These are phyloP conservation scores for Pelargonium nanum DNA, from an alignment of 345 rosid species.

Conservation along the genomic window DNA sequence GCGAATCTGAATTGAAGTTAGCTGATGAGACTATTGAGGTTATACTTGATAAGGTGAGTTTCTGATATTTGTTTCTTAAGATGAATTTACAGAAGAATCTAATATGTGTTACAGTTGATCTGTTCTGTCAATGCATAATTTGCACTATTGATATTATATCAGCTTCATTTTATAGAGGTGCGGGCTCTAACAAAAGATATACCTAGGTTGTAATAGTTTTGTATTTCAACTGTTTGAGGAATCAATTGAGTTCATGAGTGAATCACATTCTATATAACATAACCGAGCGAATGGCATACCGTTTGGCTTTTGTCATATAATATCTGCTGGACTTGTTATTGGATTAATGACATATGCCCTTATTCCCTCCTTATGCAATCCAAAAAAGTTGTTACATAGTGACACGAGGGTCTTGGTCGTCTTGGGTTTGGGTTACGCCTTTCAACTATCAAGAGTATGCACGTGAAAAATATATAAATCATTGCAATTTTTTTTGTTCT, in stretches of 20 bases:
- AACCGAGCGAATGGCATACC: neutral
- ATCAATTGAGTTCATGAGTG: neutral
- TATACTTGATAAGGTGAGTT: slow-evolving; percentile 81
- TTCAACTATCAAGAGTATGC: too few relatives aligned
- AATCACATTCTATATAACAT: too few relatives aligned
- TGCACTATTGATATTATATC: neutral
- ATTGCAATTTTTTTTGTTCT: too few relatives aligned
- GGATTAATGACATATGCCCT: too few relatives aligned
- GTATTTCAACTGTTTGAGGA: neutral
- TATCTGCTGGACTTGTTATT: too few relatives aligned
- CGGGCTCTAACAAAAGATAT: neutral
- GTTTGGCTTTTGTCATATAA: too few relatives aligned
- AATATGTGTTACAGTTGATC: neutral
- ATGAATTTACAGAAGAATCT: neutral
- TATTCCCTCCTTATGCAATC: too few relatives aligned
- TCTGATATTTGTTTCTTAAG: neutral
- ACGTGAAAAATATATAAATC: too few relatives aligned
- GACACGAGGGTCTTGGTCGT: too few relatives aligned
- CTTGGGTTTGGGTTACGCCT: too few relatives aligned
- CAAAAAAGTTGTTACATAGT: too few relatives aligned
- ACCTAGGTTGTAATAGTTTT: neutral
- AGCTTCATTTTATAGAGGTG: neutral
- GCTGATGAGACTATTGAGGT: slow-evolving; percentile 94
- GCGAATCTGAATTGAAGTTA: slow-evolving; percentile 93
- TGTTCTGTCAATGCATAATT: neutral